Evolutionary conservation across 73 alveolate genomes (phyloP).

Genomic region (Durusdinium trenchii): DNA sequence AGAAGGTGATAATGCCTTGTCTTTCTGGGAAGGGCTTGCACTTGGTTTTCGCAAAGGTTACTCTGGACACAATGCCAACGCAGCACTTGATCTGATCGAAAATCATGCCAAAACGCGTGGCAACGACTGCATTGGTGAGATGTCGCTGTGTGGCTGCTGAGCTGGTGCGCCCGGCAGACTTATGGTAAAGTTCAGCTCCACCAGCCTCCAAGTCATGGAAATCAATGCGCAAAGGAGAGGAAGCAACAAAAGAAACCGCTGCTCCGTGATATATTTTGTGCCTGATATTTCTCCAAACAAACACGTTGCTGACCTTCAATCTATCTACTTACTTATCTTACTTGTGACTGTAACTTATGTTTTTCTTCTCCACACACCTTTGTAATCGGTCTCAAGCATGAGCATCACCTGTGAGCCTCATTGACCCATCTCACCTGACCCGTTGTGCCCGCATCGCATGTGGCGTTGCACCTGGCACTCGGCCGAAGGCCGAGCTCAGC

Average conservation of each 20-base stretch:
- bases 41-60: background rate
- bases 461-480: constrained; percentile 29
- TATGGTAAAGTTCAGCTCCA: constrained; percentile 74
- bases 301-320: too few species aligned
- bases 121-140: constrained; percentile 61
- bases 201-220: constrained; percentile 27
- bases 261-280: too few species aligned
- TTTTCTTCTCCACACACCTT: too few species aligned
- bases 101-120: background rate
- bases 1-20: constrained; percentile 58
- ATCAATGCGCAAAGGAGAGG: background rate
- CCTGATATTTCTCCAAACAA: too few species aligned
- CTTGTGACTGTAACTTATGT: too few species aligned
- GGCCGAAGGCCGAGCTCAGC: background rate
- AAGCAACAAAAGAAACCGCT: too few species aligned
- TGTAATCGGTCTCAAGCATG: too few species aligned
- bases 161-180: constrained; percentile 77
- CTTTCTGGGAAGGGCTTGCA: background rate
- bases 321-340: too few species aligned
- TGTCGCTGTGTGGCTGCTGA: constrained; percentile 79
- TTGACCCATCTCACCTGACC: too few species aligned
- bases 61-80: background rate
- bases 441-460: background rate
- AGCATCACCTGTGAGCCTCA: too few species aligned
- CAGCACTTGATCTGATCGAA: too few species aligned